Conservation (phyloP, 2,329 filamentous ascomycete species). For the Alternaria infectoria region DNA sequence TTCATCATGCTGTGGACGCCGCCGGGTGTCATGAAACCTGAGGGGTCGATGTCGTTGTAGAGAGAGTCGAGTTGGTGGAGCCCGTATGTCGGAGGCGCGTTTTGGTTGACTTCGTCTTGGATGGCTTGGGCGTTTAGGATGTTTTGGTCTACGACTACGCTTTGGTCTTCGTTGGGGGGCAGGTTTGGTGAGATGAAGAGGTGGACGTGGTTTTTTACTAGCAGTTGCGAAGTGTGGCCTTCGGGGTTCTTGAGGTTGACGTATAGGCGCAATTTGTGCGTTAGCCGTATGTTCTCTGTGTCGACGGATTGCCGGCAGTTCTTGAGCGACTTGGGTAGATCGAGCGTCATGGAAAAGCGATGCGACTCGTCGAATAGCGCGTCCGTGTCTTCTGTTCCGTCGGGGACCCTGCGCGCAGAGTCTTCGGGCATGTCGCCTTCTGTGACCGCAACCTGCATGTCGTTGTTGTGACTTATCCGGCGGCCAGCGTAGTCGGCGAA, state of each 20-base stretch:
- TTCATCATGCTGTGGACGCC: conserved; percentile 62
- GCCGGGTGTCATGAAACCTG: conserved; percentile 79
- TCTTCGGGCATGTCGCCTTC: conserved; percentile 47
- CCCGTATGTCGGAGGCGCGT: conserved; percentile 91
- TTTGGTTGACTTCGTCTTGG: conserved; percentile 63
- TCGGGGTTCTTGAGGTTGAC: conserved; percentile 94
- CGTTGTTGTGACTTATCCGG: conserved; percentile 38
- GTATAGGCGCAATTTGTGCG: conserved; percentile 90
- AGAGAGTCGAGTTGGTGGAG: conserved; percentile 88
- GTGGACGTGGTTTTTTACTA: conserved; percentile 87
- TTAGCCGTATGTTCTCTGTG: conserved; percentile 85
- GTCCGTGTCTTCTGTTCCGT: conserved; percentile 41
- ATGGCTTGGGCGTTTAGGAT: conserved; percentile 50
- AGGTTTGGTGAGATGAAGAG: conserved; percentile 96
- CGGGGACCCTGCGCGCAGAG: conserved; percentile 37
- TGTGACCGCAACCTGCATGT: conserved; percentile 40
- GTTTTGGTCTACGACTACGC: conserved; percentile 60
- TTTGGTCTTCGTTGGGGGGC: conserved; percentile 85
- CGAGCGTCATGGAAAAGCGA: conserved; percentile 64
- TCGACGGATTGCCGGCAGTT: conserved; percentile 90
- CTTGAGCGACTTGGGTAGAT: conserved; percentile 80
- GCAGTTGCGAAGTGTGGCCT: conserved; percentile 82
- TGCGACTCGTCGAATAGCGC: conserved; percentile 62
- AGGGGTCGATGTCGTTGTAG: conserved; percentile 84
- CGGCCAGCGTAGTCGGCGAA: conserved; percentile 54